Base-by-base conservation (phyloP, 2,329 filamentous ascomycete genomes). In the Sporothrix protearum region DNA sequence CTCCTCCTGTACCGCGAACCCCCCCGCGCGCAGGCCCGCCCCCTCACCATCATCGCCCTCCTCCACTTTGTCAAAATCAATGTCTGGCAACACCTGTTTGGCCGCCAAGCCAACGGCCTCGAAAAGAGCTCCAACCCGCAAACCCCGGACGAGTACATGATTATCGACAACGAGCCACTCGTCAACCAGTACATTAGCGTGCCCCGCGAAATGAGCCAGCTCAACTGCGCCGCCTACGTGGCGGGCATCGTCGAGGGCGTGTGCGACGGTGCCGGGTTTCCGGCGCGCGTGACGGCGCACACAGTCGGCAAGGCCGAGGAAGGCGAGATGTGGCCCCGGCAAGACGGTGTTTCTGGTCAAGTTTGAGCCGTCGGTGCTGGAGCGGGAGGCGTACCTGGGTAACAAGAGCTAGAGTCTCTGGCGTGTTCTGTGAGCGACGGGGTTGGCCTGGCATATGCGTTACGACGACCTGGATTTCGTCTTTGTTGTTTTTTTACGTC, bases 101-200 rank as follows among this genome's bases (percentile, higher is more conserved):
- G 89, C 49, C 91, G 95, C 1, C 91, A 94, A 71, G 96, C 96
- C 36, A 95, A 98, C 82, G 92, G 93, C 22, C 89, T 99, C 72
- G 96, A 99, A 83, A 94, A 96, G 82, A 93, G 90, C 72, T 89
- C 89, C 70, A 91, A 92, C 77, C 90, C 92, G 9, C 88, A 90
- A 69, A 95, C 94, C 69, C 91, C 93, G 9, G 93, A 96, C 76
- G 95, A 98, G 84, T 99, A 98, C 85, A 98, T 99, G 95, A 96
- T 99, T 77, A 93, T 94, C 77, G 96, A 99, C 83, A 98, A 99
- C 82, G 96, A 98, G 80, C 96, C 96, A 28, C 86, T 98, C 68
- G 95, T 98, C 51, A 98, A 97, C 81, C 91, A 91, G 74, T 98
- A 96, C 83, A 92, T 99, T 78, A 93, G 90, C 77, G 91, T 98